These are phyloP conservation scores for Rutstroemia sydowiana DNA, from an alignment of 2,329 filamentous ascomycete species.

Conservation along the genomic window DNA sequence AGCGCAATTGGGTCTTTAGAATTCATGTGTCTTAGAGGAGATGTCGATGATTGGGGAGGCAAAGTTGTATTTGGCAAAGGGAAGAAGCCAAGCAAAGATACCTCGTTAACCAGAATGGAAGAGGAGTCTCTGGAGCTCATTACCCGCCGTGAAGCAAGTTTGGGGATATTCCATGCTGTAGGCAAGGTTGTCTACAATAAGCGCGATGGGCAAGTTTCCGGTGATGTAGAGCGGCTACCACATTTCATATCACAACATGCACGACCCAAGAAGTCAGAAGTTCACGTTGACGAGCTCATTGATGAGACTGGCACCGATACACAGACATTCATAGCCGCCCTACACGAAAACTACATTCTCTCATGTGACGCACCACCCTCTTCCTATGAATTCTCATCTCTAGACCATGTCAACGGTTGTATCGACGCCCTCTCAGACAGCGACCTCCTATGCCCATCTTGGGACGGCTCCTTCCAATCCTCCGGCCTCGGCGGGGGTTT, in stretches of 20 bases:
- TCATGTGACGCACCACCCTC: constrained; percentile 62
- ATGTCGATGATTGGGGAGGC: constrained; percentile 68
- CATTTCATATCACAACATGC: constrained; percentile 48
- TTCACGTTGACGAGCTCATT: constrained; percentile 68
- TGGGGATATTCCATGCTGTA: constrained; percentile 93
- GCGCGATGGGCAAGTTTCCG: constrained; percentile 48
- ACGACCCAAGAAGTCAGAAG: constrained; percentile 56
- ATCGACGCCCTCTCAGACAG: constrained; percentile 81
- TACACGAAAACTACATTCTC: constrained; percentile 88
- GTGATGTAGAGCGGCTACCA: constrained; percentile 49
- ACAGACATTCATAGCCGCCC: constrained; percentile 77
- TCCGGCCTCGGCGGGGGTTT: constrained; percentile 43
- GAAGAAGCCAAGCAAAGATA: constrained; percentile 20
- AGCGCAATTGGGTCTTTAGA: constrained; percentile 89
- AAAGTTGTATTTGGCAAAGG: constrained; percentile 59
- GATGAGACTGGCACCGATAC: constrained; percentile 92
- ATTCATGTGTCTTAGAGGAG: constrained; percentile 80
- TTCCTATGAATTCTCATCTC: constrained; percentile 49
- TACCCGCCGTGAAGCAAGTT: constrained; percentile 77
- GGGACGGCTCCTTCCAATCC: constrained; percentile 59
- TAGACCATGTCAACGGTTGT: constrained; percentile 77
- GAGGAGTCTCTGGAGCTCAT: constrained; percentile 72
- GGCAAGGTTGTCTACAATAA: constrained; percentile 98
- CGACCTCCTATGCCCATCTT: constrained; percentile 73
- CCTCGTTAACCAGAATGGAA: constrained; percentile 63